Conservation (phyloP, 306 rosid genomes). For the Cucurbita argyrosperma region DNA sequence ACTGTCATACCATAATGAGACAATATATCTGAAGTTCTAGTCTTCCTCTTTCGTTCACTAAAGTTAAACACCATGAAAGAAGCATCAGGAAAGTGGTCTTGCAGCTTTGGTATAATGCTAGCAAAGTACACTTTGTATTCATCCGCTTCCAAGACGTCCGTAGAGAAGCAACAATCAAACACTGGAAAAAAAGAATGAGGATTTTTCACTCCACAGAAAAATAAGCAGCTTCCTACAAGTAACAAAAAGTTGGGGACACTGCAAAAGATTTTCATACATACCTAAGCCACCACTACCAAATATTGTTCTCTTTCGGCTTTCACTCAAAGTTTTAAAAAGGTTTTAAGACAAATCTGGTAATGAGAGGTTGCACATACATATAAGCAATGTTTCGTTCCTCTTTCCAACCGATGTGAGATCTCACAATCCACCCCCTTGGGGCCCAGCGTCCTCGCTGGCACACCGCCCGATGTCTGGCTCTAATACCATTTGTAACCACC, state of each 20-base stretch:
- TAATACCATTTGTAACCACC: too few relatives aligned
- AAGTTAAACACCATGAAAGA: constrained; percentile 97
- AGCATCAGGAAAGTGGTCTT: constrained; percentile 81
- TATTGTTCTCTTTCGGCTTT: too few relatives aligned
- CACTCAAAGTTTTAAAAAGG: too few relatives aligned
- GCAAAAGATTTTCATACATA: neutral
- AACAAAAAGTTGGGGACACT: neutral
- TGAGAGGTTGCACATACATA: too few relatives aligned
- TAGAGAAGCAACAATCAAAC: constrained; percentile 96
- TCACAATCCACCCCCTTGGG: too few relatives aligned
- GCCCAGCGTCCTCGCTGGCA: too few relatives aligned
- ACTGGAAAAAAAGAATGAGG: constrained; percentile 24
- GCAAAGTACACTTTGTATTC: constrained; percentile 76
- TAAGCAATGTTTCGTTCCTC: too few relatives aligned
- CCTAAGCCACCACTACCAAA: too few relatives aligned
- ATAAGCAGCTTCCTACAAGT: neutral
- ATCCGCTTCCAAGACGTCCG: constrained; percentile 74
- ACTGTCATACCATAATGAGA: constrained; percentile 95
- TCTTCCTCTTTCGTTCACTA: constrained; percentile 70
- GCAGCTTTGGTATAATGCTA: constrained; percentile 80
- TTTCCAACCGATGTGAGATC: too few relatives aligned
- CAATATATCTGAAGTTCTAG: constrained; percentile 65
- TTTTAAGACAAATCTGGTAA: too few relatives aligned
- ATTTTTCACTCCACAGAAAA: neutral
- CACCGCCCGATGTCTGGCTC: too few relatives aligned